Evolutionary conservation across 2,329 filamentous ascomycete genomes (phyloP).

Genomic region (Fusarium tupiense): DNA sequence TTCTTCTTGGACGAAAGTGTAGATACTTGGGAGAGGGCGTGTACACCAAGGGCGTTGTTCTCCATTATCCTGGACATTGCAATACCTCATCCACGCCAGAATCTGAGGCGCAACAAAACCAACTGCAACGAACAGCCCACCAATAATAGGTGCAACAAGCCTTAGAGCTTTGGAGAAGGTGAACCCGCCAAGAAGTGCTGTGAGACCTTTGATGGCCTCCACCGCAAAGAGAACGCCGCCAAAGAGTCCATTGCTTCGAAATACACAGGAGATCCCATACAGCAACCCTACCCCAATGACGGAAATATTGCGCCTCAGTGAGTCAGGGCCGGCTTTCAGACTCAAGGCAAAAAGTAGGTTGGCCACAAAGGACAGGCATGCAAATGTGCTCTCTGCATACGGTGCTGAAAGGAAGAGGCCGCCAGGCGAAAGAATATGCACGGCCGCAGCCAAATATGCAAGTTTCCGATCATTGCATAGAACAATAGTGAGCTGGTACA

Average conservation of each 20-base stretch:
- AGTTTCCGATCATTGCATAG: conserved; percentile 64
- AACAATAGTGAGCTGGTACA: conserved; percentile 72
- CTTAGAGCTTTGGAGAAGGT: conserved; percentile 57
- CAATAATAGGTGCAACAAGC: conserved; percentile 68
- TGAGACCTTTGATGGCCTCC: conserved; percentile 58
- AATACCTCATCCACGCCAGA: conserved; percentile 79
- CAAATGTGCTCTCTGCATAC: conserved; percentile 83
- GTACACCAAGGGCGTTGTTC: conserved; percentile 77
- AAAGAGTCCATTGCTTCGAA: conserved; percentile 88
- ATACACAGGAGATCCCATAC: conserved; percentile 77
- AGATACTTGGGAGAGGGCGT: conserved; percentile 82
- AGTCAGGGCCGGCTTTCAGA: conserved; percentile 41
- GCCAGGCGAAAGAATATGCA: conserved; percentile 88
- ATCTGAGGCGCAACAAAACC: conserved; percentile 79
- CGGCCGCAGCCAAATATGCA: conserved; percentile 73
- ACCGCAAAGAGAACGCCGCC: conserved; percentile 80
- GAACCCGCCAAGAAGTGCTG: conserved; percentile 39
- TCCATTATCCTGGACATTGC: conserved; percentile 48
- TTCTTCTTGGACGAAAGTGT: conserved; percentile 84
- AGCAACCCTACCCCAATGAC: conserved; percentile 70
- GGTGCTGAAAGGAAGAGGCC: conserved; percentile 90
- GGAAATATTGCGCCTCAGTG: conserved; percentile 54
- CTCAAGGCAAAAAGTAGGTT: conserved; percentile 73
- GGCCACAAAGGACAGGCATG: conserved; percentile 79
- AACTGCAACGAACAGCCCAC: conserved; percentile 72